phyloP scores from a whole-genome alignment of 108 stramenopile genomes.

The Fragilariopsis cylindrus region DNA sequence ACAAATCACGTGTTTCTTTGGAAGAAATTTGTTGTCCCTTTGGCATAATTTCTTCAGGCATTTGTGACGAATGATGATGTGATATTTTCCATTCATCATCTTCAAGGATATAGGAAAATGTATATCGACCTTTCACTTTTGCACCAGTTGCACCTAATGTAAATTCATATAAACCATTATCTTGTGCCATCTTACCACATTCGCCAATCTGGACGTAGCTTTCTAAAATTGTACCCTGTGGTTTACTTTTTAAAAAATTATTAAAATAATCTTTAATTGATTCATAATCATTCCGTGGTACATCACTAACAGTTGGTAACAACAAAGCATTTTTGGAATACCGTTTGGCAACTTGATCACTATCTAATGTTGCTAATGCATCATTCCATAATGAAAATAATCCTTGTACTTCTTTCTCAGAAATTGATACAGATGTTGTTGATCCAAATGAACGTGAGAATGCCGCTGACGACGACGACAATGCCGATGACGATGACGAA shows the following conservation, averaged over 20 bases:
- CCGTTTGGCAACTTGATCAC: conserved; percentile 45
- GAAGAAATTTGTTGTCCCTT: conserved; percentile 25
- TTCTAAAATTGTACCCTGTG: conserved; percentile 61
- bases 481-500: not conserved
- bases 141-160: conserved; percentile 52
- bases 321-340: conserved; percentile 59
- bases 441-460: conserved; percentile 1
- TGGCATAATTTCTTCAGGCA: conserved; percentile 54
- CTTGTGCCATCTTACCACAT: conserved; percentile 41
- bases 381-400: conserved; percentile 60
- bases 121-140: conserved; percentile 64
- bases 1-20: conserved; percentile 40
- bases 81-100: conserved; percentile 72
- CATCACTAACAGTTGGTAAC: conserved; percentile 59
- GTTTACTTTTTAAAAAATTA: conserved; percentile 48
- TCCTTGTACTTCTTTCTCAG: conserved; percentile 41
- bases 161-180: conserved; percentile 65
- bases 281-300: conserved; percentile 51
- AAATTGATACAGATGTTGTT: conserved; percentile 22
- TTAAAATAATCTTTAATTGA: conserved; percentile 68
- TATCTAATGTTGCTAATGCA: conserved; percentile 57
- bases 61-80: conserved; percentile 65
- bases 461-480: not conserved
- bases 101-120: conserved; percentile 58
- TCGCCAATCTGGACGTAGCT: conserved; percentile 53